Percentiles rank a stretch among this genome's conserved stretches.
These are phyloP conservation scores for Lodderomyces orthopsilosis DNA, from an alignment of 1,139 yeast genomes.

Conservation along the genomic window DNA sequence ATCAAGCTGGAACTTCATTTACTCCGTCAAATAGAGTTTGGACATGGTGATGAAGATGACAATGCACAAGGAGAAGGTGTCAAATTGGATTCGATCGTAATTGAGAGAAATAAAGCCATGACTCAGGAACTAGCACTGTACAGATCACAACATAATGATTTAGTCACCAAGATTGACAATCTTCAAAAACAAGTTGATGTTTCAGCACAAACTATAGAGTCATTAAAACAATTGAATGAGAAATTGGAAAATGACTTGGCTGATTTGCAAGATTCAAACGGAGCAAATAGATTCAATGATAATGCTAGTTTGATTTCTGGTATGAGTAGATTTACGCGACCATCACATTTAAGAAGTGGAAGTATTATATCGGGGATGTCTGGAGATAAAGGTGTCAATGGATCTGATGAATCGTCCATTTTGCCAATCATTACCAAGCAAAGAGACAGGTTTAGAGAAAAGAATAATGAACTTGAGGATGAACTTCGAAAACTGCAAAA, in stretches of 20 bases:
- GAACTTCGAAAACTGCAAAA: conserved; percentile 62
- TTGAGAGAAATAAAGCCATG: conserved; percentile 59
- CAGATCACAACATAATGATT: conserved; percentile 51
- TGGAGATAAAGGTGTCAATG: conserved; percentile 17
- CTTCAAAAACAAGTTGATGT: conserved; percentile 40
- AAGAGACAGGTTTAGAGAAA: conserved; percentile 83
- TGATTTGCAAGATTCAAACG: conserved; percentile 43
- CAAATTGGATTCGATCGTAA: conserved; percentile 45
- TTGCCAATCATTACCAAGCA: conserved; percentile 91
- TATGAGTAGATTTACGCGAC: conserved; percentile 44
- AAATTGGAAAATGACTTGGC: conserved; percentile 73
- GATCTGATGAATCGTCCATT: conserved; percentile 43
- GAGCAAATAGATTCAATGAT: conserved; percentile 46
- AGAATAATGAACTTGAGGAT: conserved; percentile 80
- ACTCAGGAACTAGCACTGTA: conserved; percentile 57
- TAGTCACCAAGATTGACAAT: conserved; percentile 31
- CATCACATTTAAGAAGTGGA: conserved; percentile 23
- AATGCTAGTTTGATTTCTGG: conserved; percentile 70
- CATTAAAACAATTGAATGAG: conserved; percentile 44
- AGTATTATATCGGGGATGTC: conserved; percentile 44
- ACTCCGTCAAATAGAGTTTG: conserved; percentile 74
- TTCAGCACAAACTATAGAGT: conserved; percentile 33
- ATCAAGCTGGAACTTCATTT: conserved; percentile 71
- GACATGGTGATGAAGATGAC: conserved; percentile 35
- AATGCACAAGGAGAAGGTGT: conserved; percentile 14